Percentiles rank a stretch among this genome's conserved stretches.
Conservation (phyloP, 2,329 filamentous ascomycete species). For the Pyricularia pennisetigena region DNA sequence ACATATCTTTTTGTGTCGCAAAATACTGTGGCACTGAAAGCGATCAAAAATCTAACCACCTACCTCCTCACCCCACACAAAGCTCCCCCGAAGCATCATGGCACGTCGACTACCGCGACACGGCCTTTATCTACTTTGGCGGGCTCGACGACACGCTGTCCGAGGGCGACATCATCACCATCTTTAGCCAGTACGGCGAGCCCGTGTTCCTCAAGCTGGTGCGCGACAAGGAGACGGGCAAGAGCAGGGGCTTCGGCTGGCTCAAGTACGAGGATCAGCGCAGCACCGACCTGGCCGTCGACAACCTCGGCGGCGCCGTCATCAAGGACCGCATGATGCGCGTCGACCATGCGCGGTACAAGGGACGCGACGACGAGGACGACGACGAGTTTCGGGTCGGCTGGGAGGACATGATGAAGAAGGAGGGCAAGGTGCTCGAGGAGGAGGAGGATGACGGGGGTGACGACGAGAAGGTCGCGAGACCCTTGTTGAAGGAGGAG, state of each 20-base stretch:
- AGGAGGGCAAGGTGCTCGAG: slow-evolving; percentile 28
- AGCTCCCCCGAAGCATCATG: slow-evolving; percentile 80
- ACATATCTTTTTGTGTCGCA: no score
- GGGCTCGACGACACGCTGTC: slow-evolving; percentile 86
- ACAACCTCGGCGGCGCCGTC: slow-evolving; percentile 83
- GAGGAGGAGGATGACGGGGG: slow-evolving; percentile 29
- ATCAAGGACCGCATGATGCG: slow-evolving; percentile 71
- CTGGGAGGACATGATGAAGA: slow-evolving; percentile 48
- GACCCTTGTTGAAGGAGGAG: slow-evolving; percentile 72
- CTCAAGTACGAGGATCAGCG: slow-evolving; percentile 97
- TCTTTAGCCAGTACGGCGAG: slow-evolving; percentile 95
- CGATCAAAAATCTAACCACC: not conserved
- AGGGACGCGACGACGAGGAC: slow-evolving; percentile 71
- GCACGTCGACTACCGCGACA: slow-evolving; percentile 94
- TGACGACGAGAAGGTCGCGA: slow-evolving; percentile 26
- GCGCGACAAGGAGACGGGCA: slow-evolving; percentile 92
- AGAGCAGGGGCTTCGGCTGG: slow-evolving; percentile 90
- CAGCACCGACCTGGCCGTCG: slow-evolving; percentile 89
- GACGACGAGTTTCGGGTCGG: slow-evolving; percentile 52
- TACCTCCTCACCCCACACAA: slow-evolving; percentile 20
- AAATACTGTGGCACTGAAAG: not conserved
- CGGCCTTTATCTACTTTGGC: slow-evolving; percentile 93
- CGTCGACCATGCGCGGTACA: slow-evolving; percentile 91
- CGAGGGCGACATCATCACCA: slow-evolving; percentile 90
- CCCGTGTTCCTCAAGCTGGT: slow-evolving; percentile 87